These are phyloP conservation scores for Kodamaea neixiangensis DNA, from an alignment of 805 yeast genomes.

Conservation along the genomic window DNA sequence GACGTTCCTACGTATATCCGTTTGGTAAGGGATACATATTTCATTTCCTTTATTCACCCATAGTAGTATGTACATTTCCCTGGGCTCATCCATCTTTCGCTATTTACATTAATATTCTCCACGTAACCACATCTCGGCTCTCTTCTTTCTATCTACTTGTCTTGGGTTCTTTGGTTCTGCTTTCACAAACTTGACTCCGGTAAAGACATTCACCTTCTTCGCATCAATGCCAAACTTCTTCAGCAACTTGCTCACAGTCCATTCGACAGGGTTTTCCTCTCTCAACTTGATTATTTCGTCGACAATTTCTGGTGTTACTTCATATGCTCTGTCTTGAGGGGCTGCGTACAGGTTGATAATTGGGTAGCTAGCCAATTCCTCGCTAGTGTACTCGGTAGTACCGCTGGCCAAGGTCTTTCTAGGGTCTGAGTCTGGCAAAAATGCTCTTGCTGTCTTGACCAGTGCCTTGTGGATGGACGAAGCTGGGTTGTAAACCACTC, in stretches of 20 bases:
- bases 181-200: conserved; percentile 30
- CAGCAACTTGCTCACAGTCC: conserved; percentile 67
- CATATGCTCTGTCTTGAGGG: conserved; percentile 46
- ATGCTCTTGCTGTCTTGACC: conserved; percentile 65
- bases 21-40: not conserved
- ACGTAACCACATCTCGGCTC: conserved; percentile 65
- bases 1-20: no score
- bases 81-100: not conserved
- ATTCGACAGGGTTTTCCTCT: conserved; percentile 54
- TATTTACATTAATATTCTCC: conserved; percentile 41
- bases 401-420: conserved; percentile 45
- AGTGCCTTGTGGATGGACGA: conserved; percentile 45
- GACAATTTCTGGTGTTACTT: conserved; percentile 58
- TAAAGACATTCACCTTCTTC: conserved; percentile 38
- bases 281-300: conserved; percentile 60
- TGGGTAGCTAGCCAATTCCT: conserved; percentile 41
- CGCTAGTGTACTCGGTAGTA: conserved; percentile 29
- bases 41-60: not conserved
- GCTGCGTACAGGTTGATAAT: conserved; percentile 38
- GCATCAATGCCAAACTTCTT: conserved; percentile 55
- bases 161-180: conserved; percentile 48
- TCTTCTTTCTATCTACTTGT: conserved; percentile 56
- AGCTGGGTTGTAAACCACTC: conserved; percentile 67
- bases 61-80: not conserved
- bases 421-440: conserved; percentile 63